Percentiles rank a stretch among this genome's conserved stretches.
Conservation (phyloP, 495 filamentous ascomycete genomes). For the Penicillium desertorum region DNA sequence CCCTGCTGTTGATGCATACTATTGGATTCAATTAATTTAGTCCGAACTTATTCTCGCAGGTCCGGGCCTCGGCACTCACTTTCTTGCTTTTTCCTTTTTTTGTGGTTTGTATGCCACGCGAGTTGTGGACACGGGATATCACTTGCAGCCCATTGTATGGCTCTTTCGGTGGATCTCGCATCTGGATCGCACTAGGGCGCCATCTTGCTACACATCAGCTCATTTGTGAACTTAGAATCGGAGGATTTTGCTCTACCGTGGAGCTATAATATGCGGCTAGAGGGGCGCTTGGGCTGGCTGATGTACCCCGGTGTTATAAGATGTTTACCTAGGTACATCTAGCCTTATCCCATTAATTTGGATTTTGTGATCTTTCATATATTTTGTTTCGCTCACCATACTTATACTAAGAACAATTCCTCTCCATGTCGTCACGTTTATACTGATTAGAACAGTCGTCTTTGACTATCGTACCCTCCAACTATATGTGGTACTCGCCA, state of each 20-base stretch:
- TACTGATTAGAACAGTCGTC: background rate
- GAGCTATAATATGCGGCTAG: conserved; percentile 1
- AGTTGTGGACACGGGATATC: background rate
- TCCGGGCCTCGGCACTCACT: conserved; percentile 5
- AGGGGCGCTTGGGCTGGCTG: background rate
- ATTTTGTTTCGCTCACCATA: background rate
- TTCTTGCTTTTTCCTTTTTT: background rate
- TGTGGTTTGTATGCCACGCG: conserved; percentile 12
- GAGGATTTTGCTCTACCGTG: background rate
- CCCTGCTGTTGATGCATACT: background rate
- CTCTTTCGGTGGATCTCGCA: conserved; percentile 1
- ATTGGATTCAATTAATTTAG: conserved; percentile 22
- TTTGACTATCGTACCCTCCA: background rate
- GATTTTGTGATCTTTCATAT: background rate
- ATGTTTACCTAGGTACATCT: conserved; percentile 10
- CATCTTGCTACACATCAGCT: conserved; percentile 6
- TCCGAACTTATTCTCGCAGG: conserved; percentile 13
- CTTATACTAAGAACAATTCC: background rate
- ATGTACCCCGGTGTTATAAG: conserved; percentile 1
- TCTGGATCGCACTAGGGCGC: conserved; percentile 5
- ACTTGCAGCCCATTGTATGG: background rate
- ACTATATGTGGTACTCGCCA: background rate
- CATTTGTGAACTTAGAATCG: conserved; percentile 1
- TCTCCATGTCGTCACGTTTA: background rate
- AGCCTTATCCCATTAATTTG: background rate